phyloP scores from a whole-genome alignment of 225 moss, liverwort and hornwort genomes.

The Climacium dendroides region DNA sequence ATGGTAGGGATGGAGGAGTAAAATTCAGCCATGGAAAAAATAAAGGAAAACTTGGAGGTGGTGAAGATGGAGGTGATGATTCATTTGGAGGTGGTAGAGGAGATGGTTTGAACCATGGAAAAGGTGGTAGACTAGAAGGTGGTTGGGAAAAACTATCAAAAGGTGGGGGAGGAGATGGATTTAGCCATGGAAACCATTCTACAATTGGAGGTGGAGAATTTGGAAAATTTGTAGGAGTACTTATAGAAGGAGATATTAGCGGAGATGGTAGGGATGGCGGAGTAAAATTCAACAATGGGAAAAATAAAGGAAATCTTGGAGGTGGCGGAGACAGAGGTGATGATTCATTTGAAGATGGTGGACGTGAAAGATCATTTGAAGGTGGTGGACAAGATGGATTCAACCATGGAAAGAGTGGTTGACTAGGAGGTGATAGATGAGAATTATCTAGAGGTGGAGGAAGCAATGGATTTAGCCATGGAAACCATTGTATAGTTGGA shows the following conservation, averaged over 20 bases:
- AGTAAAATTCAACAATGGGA: not conserved
- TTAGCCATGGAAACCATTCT: not conserved
- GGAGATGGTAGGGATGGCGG: not conserved
- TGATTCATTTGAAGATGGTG: not conserved
- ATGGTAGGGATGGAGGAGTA: not conserved
- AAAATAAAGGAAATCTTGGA: not conserved
- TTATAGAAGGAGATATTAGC: too few species aligned
- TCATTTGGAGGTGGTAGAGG: not conserved
- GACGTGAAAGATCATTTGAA: too few species aligned
- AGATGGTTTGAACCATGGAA: not conserved
- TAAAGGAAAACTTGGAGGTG: not conserved
- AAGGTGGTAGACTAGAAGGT: not conserved
- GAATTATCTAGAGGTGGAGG: fast-evolving
- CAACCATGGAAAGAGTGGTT: not conserved
- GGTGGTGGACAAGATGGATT: not conserved
- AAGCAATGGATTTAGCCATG: not conserved
- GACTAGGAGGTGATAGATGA: not conserved
- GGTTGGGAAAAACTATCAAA: not conserved
- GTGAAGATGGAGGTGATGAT: not conserved
- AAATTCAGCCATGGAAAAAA: not conserved
- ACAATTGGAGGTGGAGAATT: not conserved
- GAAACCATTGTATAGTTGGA: not conserved
- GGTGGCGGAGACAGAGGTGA: not conserved
- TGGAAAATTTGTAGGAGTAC: not conserved
- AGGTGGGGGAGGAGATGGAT: not conserved